These are phyloP conservation scores for Aspergillus texensis DNA, from an alignment of 2,329 filamentous ascomycete species.

Conservation along the genomic window DNA sequence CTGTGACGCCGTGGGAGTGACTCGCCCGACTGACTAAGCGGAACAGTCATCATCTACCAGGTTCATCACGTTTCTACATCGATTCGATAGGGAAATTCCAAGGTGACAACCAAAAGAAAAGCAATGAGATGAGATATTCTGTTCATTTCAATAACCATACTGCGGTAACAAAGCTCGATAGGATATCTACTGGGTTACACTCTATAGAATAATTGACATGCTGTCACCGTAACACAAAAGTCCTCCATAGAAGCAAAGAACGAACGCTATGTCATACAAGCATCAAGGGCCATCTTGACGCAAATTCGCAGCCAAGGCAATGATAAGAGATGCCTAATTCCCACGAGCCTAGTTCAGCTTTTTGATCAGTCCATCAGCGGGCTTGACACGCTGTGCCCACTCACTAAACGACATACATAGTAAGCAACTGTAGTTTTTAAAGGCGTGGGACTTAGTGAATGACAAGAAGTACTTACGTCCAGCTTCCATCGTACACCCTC, in stretches of 20 bases:
- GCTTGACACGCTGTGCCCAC: conserved; percentile 54
- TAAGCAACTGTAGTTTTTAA: conserved; percentile 6
- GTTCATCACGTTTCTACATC: neutral
- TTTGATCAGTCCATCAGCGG: conserved; percentile 50
- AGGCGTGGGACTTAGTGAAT: conserved; percentile 3
- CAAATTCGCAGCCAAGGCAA: neutral
- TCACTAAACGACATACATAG: conserved; percentile 37
- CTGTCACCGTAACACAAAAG: conserved; percentile 10
- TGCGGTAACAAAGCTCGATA: conserved; percentile 3
- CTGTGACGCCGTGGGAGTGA: conserved; percentile 21
- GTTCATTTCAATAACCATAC: neutral
- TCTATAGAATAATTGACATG: conserved; percentile 9
- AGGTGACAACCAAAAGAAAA: neutral
- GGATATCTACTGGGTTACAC: conserved; percentile 9
- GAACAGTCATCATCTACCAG: neutral
- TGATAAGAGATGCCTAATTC: neutral
- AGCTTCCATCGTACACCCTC: conserved; percentile 91
- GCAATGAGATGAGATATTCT: neutral
- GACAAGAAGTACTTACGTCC: conserved; percentile 71
- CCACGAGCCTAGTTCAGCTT: conserved; percentile 26
- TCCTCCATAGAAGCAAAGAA: conserved; percentile 5
- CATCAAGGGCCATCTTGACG: neutral
- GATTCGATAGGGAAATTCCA: neutral
- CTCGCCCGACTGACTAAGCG: conserved; percentile 22
- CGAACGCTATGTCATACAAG: conserved; percentile 17